These are phyloP conservation scores for Herpetomonas muscarum DNA, from an alignment of 208 protist species.

Conservation along the genomic window DNA sequence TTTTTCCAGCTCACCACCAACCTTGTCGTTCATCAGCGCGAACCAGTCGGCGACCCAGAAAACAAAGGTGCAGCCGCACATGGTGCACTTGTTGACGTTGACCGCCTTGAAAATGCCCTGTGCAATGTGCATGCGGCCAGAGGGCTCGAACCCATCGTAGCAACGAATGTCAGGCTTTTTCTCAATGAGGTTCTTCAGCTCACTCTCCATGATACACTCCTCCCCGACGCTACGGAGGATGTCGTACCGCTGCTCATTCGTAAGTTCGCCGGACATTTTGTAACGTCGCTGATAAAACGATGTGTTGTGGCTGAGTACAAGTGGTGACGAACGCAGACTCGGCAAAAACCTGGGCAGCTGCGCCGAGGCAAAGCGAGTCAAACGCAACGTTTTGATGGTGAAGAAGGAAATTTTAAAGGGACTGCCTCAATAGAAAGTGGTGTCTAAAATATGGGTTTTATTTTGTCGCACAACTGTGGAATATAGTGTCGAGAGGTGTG, in stretches of 20 bases:
- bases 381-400: not conserved
- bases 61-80: slow-evolving; percentile 95
- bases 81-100: slow-evolving; percentile 99
- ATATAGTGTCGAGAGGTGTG: too few species aligned
- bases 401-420: not conserved
- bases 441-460: too few species aligned
- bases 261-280: slow-evolving; percentile 2
- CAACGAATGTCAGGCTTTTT: slow-evolving; percentile 92
- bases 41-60: slow-evolving; percentile 99
- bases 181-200: slow-evolving; percentile 88
- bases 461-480: too few species aligned
- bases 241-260: slow-evolving; percentile 68
- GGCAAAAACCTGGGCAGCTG: not conserved
- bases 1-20: slow-evolving; percentile 97
- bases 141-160: slow-evolving; percentile 99
- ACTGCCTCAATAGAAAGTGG: too few species aligned
- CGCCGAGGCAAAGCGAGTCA: not conserved
- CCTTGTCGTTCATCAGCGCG: slow-evolving; percentile 99
- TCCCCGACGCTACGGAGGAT: slow-evolving; percentile 92
- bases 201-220: slow-evolving; percentile 94
- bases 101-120: slow-evolving; percentile 99
- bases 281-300: not conserved
- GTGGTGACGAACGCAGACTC: too few species aligned
- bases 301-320: too few species aligned
- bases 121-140: slow-evolving; percentile 99